Conservation (phyloP, 306 rosid species). For the Sesbania bispinosa region DNA sequence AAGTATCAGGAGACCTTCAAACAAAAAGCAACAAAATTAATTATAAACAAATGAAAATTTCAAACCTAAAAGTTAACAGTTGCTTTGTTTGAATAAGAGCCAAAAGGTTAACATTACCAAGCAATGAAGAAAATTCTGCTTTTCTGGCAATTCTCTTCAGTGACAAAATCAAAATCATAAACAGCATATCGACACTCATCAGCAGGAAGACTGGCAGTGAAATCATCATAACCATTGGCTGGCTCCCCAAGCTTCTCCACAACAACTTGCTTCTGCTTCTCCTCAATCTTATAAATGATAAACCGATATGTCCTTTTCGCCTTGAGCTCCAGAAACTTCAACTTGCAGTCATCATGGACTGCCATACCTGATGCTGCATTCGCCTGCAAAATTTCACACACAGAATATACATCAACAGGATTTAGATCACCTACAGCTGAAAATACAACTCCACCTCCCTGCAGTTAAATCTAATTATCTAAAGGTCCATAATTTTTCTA, state of each 20-base stretch:
- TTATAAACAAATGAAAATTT: neutral
- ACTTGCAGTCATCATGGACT: conserved; percentile 77
- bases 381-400: conserved; percentile 46
- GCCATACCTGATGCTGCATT: conserved; percentile 84
- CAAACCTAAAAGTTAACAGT: neutral
- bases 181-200: conserved; percentile 87
- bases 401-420: neutral
- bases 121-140: conserved; percentile 82
- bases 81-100: conserved; percentile 7
- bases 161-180: conserved; percentile 79
- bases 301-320: conserved; percentile 74
- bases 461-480: no score
- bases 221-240: conserved; percentile 60
- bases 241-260: conserved; percentile 84
- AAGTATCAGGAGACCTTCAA: conserved; percentile 74
- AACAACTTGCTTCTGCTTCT: conserved; percentile 82
- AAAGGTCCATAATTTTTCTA: no score
- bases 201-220: conserved; percentile 67
- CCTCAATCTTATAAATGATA: conserved; percentile 76
- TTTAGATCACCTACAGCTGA: no score
- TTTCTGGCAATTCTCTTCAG: conserved; percentile 70
- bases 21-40: conserved; percentile 18
- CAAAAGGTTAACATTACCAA: conserved; percentile 44
- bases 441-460: no score
- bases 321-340: conserved; percentile 74